Conservation (phyloP, 164 flowering plant species). For the Euptelea pleiosperma region DNA sequence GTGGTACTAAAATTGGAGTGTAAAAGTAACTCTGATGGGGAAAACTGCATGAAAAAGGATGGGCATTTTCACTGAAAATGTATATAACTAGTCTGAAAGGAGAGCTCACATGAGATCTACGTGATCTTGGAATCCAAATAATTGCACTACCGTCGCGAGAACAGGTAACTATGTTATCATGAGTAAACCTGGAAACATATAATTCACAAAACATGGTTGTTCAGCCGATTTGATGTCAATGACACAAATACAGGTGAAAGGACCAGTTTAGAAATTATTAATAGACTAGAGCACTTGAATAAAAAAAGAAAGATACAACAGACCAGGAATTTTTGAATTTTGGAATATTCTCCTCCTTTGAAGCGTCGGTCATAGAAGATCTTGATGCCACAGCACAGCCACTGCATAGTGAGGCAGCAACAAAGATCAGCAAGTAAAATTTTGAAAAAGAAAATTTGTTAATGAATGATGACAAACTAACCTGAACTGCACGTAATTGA, state of each 20-base stretch:
- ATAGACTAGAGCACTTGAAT: background rate
- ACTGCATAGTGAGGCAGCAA: conserved; percentile 36
- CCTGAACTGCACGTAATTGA: conserved; percentile 95
- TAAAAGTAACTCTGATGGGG: no score
- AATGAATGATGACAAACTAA: conserved; percentile 22
- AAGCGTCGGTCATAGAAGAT: conserved; percentile 48
- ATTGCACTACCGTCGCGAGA: conserved; percentile 99
- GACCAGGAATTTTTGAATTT: conserved; percentile 84
- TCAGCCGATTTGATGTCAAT: conserved; percentile 2
- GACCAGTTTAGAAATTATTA: background rate
- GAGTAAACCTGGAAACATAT: conserved; percentile 59
- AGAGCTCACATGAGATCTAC: conserved; percentile 75
- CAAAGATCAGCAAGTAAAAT: conserved; percentile 6
- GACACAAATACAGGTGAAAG: background rate
- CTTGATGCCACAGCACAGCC: conserved; percentile 81
- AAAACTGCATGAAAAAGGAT: conserved; percentile 8
- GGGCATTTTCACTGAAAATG: background rate
- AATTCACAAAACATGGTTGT: background rate
- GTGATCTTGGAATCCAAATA: conserved; percentile 84
- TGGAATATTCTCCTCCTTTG: conserved; percentile 63
- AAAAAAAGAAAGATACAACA: conserved; percentile 21
- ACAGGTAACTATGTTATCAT: conserved; percentile 96
- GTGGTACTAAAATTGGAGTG: no score
- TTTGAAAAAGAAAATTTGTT: background rate
- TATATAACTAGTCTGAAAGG: background rate